Evolutionary conservation across 345 rosid species (phyloP), one percentile per base, ranked within the genome.

Genomic region (Acer saccharum): DNA sequence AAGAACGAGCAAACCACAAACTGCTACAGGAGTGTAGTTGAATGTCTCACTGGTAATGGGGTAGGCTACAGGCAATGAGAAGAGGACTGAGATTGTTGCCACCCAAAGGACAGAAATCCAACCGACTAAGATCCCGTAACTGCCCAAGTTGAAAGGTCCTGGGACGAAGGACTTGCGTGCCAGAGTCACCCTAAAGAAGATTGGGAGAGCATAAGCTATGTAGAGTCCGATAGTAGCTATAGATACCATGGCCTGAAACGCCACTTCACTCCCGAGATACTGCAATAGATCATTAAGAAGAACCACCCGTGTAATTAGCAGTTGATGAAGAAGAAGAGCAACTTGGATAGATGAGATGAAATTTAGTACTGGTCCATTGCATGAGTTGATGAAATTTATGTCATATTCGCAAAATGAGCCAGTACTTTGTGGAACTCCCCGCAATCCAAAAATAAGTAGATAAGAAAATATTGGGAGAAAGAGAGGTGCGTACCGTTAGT

Each of bases 171-270:
- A 81, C 6, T 92, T 90, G 67, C 94, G 89, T 6, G 97, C 92
- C 79, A 95, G 76, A 2, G 98, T 92, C 81, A 93, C 97, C 81
- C 97, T 79, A 72, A 96, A 85, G 81, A 93, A 84, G 73, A 91
- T 93, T 0, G 99, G 99, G 13, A 93, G 82, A 48, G 95, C 97
- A 67, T 96, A 96, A 9, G 99, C 99, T 73, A 96, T 93, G 88
- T 96, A 96, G 77, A 93, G 86, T 52, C 98, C 99, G 1, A 93
- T 96, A 4, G 97, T 91, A 70, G 99, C 98, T 67, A 96, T 96
- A 39, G 97, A 96, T 74, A 93, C 98, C 99, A 93, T 96, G 25
- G 99, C 98, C 74, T 93, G 88, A 75, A 96, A 96, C 46, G 99
- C 99, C 80, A 93, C 99, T 27, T 75, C 55, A 79, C 99, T 93